Base-by-base conservation (phyloP, 2,329 filamentous ascomycete genomes). In the Neurospora sp. region DNA sequence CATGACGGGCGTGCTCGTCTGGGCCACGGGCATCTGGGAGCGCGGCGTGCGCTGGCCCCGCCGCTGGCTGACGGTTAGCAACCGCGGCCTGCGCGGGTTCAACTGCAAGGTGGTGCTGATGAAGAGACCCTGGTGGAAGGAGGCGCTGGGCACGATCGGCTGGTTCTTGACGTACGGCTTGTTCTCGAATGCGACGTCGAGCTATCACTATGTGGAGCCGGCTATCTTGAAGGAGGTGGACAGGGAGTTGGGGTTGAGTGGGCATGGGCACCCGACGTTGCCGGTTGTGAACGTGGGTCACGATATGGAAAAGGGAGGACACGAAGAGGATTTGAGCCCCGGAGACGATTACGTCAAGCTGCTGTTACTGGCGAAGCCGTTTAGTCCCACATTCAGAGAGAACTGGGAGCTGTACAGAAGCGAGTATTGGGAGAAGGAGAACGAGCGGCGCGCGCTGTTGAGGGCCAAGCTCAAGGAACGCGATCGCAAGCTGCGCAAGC, bases 381-480 rank as follows among this genome's bases (percentile, higher is more conserved):
- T 99, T 77, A 96, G 93, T 6, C 91, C 96, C 0, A 93, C 93
- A 66, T 99, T 99, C 77, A 87, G 96, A 23, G 94, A 98, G 79
- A 97, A 97, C 74, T 99, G 96, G 96, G 96, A 99, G 77, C 85
- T 95, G 17, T 99, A 96, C 80, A 87, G 96, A 68, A 90, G 91
- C 40, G 94, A 97, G 72, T 99, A 97, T 81, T 99, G 96, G 96
- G 95, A 97, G 76, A 90, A 90, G 72, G 96, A 99, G 79, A 99
- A 99, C 77, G 93, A 97, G 79, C 90, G 95, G 2, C 89, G 96
- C 13, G 87, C 90, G 2, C 82, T 91, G 70, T 83, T 97, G 33
- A 86, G 93, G 58, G 78, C 85, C 62, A 91, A 91, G 77, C 82
- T 97, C 67, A 87, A 89, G 72, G 86, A 89, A 68, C 86, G 87